Evolutionary conservation across 345 rosid species (phyloP), one percentile per base, ranked within the genome.

Genomic region (Melastoma malabathricum): DNA sequence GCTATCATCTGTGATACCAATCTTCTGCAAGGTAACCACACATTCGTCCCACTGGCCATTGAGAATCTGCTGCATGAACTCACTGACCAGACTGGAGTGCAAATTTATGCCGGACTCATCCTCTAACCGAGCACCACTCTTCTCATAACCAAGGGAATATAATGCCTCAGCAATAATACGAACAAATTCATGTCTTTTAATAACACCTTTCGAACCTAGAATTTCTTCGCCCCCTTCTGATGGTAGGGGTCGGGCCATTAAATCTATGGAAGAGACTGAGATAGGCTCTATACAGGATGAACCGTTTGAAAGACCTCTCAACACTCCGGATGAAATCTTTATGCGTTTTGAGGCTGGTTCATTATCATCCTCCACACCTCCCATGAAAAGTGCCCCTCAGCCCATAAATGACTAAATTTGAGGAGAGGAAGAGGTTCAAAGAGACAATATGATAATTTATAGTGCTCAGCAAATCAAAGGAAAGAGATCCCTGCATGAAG

Each of bases 321-420:
- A 38, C 45, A 64, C 69, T 56, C 64, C 63, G 25, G 71, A 59
- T 41, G 77, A 68, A 43, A 77, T 34, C 67, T 72, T 77, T 75
- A 71, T 64, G 48, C 77, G 80, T 59, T 77, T 77, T 64, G 68
- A 68, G 66, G 77, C 77, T 64, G 77, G 83, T 69, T 74, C 80
- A 59, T 44, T 61, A 27, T 74, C 75, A 71, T 77, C 83, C 72
- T 67, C 75, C 68, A 67, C 72, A 72, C 79, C 80, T 77, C 80
- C 80, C 83, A 74, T 77, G 79, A 74, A 77, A 73, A 59, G 77
- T 58, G 65, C 69, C 64, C 73, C 73, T 77, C 77, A 77, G 77
- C 80, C 83, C 83, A 77, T 77, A 77, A 66, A 69, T 71, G 39
- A 61, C 60, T 14, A 48, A 44, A 52, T 29, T 18, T 43, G 57